Evolutionary conservation across 169 alveolate species (phyloP), one percentile per base, ranked within the genome.

Genomic region (Theileria annulata): DNA sequence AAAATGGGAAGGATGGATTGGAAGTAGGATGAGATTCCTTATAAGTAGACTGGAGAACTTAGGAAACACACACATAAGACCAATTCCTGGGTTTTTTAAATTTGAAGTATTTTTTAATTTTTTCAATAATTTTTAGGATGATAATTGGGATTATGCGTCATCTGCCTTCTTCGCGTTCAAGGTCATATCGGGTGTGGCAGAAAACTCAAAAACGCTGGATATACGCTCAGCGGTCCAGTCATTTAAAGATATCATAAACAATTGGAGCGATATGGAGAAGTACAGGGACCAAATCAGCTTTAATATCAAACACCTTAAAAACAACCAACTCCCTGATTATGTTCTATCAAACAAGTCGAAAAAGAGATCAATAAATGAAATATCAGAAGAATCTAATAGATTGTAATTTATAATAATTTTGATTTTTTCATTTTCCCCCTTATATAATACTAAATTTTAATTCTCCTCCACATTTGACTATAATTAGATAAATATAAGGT

Each of bases 1-100:
- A 66, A 85, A 77, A 70, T 93, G 95, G 95, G 88, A 90, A 48
- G 96, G 96, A 0, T 92, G 95, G 96, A 92, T 93, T 35, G 95
- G 92, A 67, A 90, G 95, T 67, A 79, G 93, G 73, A 80, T 93
- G 73, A 75, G 96, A 33, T 77, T 92, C 33, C 81, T 93, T 47
- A 91, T 93, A 23, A 88, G 89, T 71, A 93, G 90, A 67, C 66
- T 93, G 66, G 96, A 93, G 72, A 76, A 87, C 2, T 79, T 92
- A 48, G 87, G 84, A 59, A 87, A 91, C 70, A 87, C 91, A 30
- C 91, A 75, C 42, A 91, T 92, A 25, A 82, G 96, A 54, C 96
- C 96, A 21, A 80, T 90, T 87, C 96, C 96, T 3, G 84, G 80
- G 49, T 84, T 77, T 75, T 77, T 84, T 67, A 84, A 84, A 68